phyloP scores from a whole-genome alignment of 2,329 filamentous ascomycete species.

The Neofusicoccum cordaticola region DNA sequence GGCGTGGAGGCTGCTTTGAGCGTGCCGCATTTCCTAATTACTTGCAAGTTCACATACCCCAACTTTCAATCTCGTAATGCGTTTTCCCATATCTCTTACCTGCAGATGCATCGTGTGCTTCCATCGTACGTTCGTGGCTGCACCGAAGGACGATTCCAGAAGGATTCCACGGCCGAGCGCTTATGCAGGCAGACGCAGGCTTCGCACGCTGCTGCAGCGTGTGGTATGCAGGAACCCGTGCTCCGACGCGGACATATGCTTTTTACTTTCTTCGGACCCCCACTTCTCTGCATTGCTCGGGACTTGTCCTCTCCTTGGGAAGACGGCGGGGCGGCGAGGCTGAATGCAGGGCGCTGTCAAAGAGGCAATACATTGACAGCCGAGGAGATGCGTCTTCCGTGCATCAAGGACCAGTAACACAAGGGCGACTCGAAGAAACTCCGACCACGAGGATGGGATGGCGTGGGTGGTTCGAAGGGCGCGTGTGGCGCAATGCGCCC shows the following conservation, averaged over 20 bases:
- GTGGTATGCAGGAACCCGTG: constrained; percentile 7
- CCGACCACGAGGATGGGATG: not conserved
- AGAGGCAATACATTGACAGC: not conserved
- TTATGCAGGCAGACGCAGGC: not conserved
- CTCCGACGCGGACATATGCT: not conserved
- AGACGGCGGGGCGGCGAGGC: not conserved
- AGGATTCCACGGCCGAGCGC: constrained; percentile 9
- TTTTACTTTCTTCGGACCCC: not conserved
- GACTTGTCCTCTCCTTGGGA: not conserved
- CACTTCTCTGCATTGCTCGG: not conserved
- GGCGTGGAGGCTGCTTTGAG: not conserved
- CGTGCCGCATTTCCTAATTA: not conserved
- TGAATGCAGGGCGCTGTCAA: not conserved
- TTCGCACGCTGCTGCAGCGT: not conserved
- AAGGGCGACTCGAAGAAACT: not conserved
- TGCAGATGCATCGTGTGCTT: not conserved
- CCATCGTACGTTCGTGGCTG: not conserved
- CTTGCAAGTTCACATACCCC: not conserved
- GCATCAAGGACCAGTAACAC: not conserved
- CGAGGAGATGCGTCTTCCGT: not conserved
- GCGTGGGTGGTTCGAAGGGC: not conserved
- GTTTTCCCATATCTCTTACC: not conserved
- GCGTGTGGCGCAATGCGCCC: not conserved
- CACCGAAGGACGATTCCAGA: not conserved
- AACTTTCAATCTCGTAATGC: not conserved